Base-by-base conservation (phyloP, 768 basidiomycete species). In the Boletus patriciae region DNA sequence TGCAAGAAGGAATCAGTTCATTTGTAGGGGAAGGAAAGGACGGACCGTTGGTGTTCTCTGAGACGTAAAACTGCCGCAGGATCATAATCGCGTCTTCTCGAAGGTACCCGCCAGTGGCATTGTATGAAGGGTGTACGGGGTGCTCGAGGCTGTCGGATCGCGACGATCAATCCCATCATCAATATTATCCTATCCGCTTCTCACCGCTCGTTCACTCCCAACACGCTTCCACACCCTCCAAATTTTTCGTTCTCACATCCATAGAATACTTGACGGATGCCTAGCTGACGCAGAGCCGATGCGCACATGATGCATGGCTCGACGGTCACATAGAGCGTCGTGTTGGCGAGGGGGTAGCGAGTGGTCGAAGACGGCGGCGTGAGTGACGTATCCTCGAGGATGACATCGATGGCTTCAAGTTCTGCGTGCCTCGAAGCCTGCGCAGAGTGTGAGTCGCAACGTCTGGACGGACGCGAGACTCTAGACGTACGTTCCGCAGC, bases 251-350 rank as follows among this genome's bases (percentile, higher is more conserved):
- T 99, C 21, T 83, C 89, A 70, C 94, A 96, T 2, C 97, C 97
- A 69, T 92, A 98, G 58, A 85, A 90, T 7, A 98, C 96, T 61
- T 88, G 80, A 55, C 85, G 86, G 64, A 99, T 92, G 16, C 95
- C 95, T 59, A 96, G 74, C 74, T 98, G 97, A 52, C 96, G 83
- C 34, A 99, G 80, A 12, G 96, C 97, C 23, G 92, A 94, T 13
- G 94, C 93, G 62, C 97, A 99, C 97, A 98, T 98, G 70, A 98
- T 94, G 73, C 97, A 99, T 0, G 96, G 97, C 73, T 99, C 96
- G 51, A 99, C 97, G 6, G 97, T 99, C 50, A 98, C 97, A 70
- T 98, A 99, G 29, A 98, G 83, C 3, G 85, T 90, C 21, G 92
- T 95, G 11, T 83, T 78, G 1, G 80, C 79, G 18, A 99, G 80